phyloP scores from a whole-genome alignment of 2,329 filamentous ascomycete species.

The Penicillium brasilianum region DNA sequence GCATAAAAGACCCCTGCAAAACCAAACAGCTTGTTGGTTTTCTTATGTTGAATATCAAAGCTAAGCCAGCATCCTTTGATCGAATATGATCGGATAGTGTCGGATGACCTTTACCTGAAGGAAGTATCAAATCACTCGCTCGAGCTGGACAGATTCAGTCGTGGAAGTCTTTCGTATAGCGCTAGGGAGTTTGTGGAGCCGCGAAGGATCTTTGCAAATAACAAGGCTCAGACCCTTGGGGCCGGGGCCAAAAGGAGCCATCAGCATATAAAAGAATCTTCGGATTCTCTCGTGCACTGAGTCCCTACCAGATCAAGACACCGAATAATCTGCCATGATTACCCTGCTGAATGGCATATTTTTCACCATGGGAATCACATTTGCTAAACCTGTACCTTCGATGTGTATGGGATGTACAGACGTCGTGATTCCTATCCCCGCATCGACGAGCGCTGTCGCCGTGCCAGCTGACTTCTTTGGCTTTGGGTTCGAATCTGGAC shows the following conservation, averaged over 20 bases:
- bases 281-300: not conserved
- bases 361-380: not conserved
- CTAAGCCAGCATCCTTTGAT: too few species aligned
- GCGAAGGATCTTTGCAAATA: not conserved
- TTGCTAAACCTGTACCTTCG: not conserved
- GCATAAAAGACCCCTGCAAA: not conserved
- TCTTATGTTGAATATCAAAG: not conserved
- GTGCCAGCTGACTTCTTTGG: conserved; percentile 1
- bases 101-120: not conserved
- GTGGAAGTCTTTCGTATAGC: not conserved
- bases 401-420: not conserved
- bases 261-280: conserved; percentile 7
- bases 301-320: not conserved
- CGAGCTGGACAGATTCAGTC: not conserved
- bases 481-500: conserved; percentile 1
- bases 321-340: not conserved
- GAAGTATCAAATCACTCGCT: too few species aligned
- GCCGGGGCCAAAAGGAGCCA: conserved; percentile 2
- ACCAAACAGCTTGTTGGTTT: too few species aligned
- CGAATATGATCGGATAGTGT: not conserved
- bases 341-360: not conserved
- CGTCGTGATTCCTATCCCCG: not conserved
- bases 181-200: not conserved
- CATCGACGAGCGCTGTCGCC: not conserved
- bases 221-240: conserved; percentile 6